These are phyloP conservation scores for Cordyceps sp. DNA, from an alignment of 2,329 filamentous ascomycete species.

Conservation along the genomic window DNA sequence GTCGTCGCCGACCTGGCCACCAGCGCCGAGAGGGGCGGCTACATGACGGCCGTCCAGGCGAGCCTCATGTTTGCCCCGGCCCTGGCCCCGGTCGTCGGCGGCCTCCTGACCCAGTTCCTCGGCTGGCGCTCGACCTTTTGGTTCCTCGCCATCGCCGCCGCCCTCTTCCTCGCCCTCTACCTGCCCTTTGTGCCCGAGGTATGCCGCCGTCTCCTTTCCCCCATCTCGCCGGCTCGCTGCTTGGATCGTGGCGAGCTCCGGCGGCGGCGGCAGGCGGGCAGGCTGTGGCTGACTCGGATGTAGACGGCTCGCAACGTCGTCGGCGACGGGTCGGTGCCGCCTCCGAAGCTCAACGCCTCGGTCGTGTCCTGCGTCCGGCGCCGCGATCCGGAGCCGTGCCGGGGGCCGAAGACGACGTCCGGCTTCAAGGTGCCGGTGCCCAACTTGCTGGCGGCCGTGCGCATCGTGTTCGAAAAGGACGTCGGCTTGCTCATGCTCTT, in stretches of 20 bases:
- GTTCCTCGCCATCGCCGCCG: constrained; percentile 34
- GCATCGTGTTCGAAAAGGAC: constrained; percentile 23
- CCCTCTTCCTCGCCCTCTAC: constrained; percentile 23
- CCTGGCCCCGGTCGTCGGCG: constrained; percentile 40
- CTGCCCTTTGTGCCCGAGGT: constrained; percentile 37
- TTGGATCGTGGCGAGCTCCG: too few relatives aligned
- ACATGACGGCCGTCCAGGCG: constrained; percentile 29
- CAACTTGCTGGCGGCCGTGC: constrained; percentile 20
- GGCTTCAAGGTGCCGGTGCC: constrained; percentile 19
- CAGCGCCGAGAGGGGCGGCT: constrained; percentile 42
- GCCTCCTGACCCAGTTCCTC: constrained; percentile 35
- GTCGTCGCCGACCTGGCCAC: constrained; percentile 49
- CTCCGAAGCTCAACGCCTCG: constrained; percentile 19
- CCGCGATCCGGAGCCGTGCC: constrained; percentile 4
- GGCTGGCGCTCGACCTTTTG: constrained; percentile 47
- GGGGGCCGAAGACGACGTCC: neutral
- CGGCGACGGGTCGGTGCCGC: constrained; percentile 31
- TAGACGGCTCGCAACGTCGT: too few relatives aligned
- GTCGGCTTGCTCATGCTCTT: constrained; percentile 26
- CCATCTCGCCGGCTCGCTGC: too few relatives aligned
- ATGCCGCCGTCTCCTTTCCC: too few relatives aligned
- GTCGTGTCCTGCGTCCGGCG: constrained; percentile 18
- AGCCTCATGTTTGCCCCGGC: constrained; percentile 26
- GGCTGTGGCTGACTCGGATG: too few relatives aligned
- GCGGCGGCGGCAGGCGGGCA: too few relatives aligned